Base-by-base conservation (phyloP, 176 grass and related monocot species). In the Eremochloa ophiuroides region DNA sequence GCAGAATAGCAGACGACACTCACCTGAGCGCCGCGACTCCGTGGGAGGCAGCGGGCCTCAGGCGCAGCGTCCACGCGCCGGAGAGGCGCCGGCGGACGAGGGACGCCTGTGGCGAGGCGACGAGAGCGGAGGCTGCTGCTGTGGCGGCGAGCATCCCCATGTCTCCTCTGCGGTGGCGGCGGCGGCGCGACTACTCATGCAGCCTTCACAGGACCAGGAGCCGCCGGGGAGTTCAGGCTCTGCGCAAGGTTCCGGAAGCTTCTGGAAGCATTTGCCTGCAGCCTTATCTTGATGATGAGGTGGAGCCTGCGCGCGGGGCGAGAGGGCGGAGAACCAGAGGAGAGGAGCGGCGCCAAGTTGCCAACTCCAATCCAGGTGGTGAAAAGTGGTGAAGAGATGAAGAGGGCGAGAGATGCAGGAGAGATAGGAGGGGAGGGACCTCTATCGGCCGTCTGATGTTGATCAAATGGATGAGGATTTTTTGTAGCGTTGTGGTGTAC, bases 171-270 rank as follows among this genome's bases (percentile, higher is more conserved):
- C 38, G 29, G 39, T 41, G 25, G 40, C 86, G 75, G 30, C 78
- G 63, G 84, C 84, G 65, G 61, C 67, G 79, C 82, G 82, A 89
- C 86, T 86, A 92, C 85, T 92, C 91, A 93, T 90, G 91, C 87
- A 93, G 87, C 84, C 71, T 59, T 44, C 55, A 16, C 39, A 29
- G 65, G 2, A 18, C 39, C 65, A 38, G 48, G 31, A 8, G 51
- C 4, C 62, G 80, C 65, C 15, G 22, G 48, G 14, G 27, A 27
- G 63, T 18, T 63, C 33, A 25, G 53, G 28, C 75, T 76, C 75
- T 56, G 37, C 50, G 33, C 62, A 40, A 27, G 12, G 35, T 58
- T 78, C 70, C 14, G 34, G 51, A 80, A 88, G 59, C 74, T 88
- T 86, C 72, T 68, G 43, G 73, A 73, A 81, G 58, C 82, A 66